Percentiles rank a stretch among this genome's conserved stretches.
Evolutionary conservation across 345 rosid genomes (phyloP).

Genomic region (Populus ilicifolia): DNA sequence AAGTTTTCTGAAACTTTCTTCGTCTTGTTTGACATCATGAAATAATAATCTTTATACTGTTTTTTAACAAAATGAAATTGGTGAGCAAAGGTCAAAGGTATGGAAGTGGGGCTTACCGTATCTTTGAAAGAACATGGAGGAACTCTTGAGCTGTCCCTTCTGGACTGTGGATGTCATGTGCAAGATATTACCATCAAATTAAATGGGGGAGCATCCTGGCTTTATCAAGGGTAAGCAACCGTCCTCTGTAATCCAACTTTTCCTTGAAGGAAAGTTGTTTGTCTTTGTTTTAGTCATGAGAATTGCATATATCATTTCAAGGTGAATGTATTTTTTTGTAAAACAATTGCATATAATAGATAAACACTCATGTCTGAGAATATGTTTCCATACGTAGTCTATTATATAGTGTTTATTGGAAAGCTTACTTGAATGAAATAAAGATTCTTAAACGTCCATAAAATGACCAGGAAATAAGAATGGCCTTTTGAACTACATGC

Average conservation of each 20-base stretch:
- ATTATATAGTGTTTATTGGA: no score
- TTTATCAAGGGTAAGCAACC: conserved; percentile 61
- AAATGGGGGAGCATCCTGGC: conserved; percentile 86
- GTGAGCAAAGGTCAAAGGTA: conserved; percentile 51
- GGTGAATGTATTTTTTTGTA: neutral
- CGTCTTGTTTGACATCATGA: no score
- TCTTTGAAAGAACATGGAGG: conserved; percentile 43
- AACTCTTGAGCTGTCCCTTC: conserved; percentile 38
- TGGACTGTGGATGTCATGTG: conserved; percentile 46
- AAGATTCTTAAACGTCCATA: no score
- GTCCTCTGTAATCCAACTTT: neutral
- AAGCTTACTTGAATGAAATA: no score
- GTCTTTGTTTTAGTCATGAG: neutral
- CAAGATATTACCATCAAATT: conserved; percentile 51
- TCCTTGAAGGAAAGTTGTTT: neutral
- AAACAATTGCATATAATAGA: no score
- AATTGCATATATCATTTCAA: neutral
- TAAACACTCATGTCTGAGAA: no score
- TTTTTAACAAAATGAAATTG: neutral
- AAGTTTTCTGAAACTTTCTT: neutral
- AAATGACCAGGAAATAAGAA: no score
- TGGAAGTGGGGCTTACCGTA: conserved; percentile 41
- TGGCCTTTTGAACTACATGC: no score
- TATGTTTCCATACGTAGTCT: no score
- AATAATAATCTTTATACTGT: neutral